Base-by-base conservation (phyloP, 371 early-diverging fungal species). In the Entomophthora muscae region DNA sequence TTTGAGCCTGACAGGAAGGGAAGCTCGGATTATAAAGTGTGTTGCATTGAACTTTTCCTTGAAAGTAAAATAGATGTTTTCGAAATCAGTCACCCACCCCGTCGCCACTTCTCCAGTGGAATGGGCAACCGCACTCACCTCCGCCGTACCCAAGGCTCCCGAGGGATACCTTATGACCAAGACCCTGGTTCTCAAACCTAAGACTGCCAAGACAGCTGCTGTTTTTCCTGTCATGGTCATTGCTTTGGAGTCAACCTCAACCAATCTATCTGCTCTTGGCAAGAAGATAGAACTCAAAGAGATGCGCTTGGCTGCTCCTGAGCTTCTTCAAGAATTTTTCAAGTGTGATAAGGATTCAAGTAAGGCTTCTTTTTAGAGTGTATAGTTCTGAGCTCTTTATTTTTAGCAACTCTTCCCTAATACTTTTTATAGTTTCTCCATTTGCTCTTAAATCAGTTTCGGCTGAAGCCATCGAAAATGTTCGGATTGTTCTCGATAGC, bases 111-210 rank as follows among this genome's bases (percentile, higher is more conserved):
- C 22, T 26, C 56, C 56, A 17, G 28, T n/a, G 7, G 56, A 55
- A 26, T 55, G 56, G 56, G 24, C 22, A 17, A 55, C 56, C 28
- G 56, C 56, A 24, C 22, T 55, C 56, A 13, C 56, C 28, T 17
- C 56, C 22, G 28, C 13, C 28, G 26, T 7, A 22, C 33, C 31
- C 31, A 7, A 28, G 17, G 22, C 31, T 10, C 21, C 22, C 17
- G 7, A 12, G n/a, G 42, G 42, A 17, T 61, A 61, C 26, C 66
- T 71, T 32, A 63, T 74, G 22, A 80, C 83, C 66, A 83, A 85
- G 68, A 81, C 80, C 22, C 73, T 85, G 62, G 80, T 85, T 63
- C 73, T 82, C 57, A 85, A 85, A 77, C 85, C 85, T 33, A 85
- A 85, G 75, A 81, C 80, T 32, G 78, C 82, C 63, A 85, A 85